Evolutionary conservation across 805 yeast genomes (phyloP).

Genomic region (Candida ovalis): DNA sequence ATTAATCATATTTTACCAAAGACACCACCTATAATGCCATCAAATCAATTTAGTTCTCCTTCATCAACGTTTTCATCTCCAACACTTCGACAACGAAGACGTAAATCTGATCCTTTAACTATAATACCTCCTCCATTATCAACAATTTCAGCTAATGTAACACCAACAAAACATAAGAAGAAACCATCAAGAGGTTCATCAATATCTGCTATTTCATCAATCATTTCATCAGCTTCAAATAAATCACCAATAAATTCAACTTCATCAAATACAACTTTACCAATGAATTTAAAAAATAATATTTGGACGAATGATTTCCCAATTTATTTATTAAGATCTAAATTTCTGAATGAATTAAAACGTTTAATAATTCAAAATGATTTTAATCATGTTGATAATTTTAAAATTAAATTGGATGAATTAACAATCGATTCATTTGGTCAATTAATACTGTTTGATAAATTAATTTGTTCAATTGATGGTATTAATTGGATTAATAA

Average conservation of each 20-base stretch:
- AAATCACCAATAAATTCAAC: slow-evolving; percentile 12
- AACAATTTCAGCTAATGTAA: not conserved
- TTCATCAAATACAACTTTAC: not conserved
- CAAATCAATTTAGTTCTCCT: not conserved
- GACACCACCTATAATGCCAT: not conserved
- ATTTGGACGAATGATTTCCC: slow-evolving; percentile 17
- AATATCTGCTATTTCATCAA: slow-evolving; percentile 31
- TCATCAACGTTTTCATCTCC: not conserved
- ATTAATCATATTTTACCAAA: not conserved
- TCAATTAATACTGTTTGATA: slow-evolving; percentile 29
- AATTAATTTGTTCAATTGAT: slow-evolving; percentile 12
- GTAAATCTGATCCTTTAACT: not conserved
- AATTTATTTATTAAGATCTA: slow-evolving; percentile 16
- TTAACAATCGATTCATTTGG: slow-evolving; percentile 25
- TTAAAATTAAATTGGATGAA: slow-evolving; percentile 10
- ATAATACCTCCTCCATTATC: slow-evolving; percentile 1
- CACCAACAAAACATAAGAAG: slow-evolving; percentile 18
- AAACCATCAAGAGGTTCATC: slow-evolving; percentile 34
- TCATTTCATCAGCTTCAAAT: slow-evolving; percentile 29
- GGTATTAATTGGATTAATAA: slow-evolving; percentile 7
- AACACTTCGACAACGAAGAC: not conserved
- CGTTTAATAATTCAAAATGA: slow-evolving; percentile 12
- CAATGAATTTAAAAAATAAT: not conserved
- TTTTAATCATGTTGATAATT: slow-evolving; percentile 2
- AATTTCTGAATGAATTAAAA: slow-evolving; percentile 21